phyloP scores from a whole-genome alignment of 495 filamentous ascomycete genomes.

The Evernia prunastri region DNA sequence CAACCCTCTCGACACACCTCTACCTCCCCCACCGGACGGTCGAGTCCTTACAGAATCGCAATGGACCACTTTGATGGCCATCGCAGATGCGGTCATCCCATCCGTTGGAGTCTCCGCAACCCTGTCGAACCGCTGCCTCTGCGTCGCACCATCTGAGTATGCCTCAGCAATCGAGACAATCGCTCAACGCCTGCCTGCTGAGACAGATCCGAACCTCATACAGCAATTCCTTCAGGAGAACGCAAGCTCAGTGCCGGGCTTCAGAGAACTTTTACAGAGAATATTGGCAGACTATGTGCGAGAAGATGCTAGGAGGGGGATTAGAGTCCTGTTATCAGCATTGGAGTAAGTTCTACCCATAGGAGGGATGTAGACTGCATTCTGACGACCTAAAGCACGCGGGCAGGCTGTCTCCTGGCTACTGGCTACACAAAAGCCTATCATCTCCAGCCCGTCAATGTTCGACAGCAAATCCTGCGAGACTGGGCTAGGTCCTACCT shows the following conservation, averaged over 20 bases:
- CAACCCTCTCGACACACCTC: conserved; percentile 38
- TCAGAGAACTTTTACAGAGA: conserved; percentile 41
- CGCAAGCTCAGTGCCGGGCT: conserved; percentile 42
- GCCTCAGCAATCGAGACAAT: conserved; percentile 33
- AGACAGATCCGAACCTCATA: conserved; percentile 32
- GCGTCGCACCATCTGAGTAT: conserved; percentile 34
- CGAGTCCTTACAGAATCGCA: conserved; percentile 44
- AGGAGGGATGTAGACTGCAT: not conserved
- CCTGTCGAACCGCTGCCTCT: conserved; percentile 15
- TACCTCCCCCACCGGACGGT: conserved; percentile 36
- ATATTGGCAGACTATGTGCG: conserved; percentile 39
- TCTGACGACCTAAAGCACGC: conserved; percentile 44
- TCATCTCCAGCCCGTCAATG: conserved; percentile 53
- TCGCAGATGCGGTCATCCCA: conserved; percentile 51
- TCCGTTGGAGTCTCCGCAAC: conserved; percentile 37
- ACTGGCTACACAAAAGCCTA: conserved; percentile 59
- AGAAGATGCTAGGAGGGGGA: conserved; percentile 43
- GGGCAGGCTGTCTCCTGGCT: conserved; percentile 58
- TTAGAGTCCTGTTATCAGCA: conserved; percentile 46
- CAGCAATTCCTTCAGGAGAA: conserved; percentile 45
- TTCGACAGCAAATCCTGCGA: conserved; percentile 55
- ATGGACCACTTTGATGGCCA: conserved; percentile 50
- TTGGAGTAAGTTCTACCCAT: conserved; percentile 43
- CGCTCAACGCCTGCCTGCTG: conserved; percentile 27
- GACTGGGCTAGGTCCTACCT: conserved; percentile 54